These are phyloP conservation scores for Amyloporia xantha DNA, from an alignment of 768 basidiomycete species.

Conservation along the genomic window DNA sequence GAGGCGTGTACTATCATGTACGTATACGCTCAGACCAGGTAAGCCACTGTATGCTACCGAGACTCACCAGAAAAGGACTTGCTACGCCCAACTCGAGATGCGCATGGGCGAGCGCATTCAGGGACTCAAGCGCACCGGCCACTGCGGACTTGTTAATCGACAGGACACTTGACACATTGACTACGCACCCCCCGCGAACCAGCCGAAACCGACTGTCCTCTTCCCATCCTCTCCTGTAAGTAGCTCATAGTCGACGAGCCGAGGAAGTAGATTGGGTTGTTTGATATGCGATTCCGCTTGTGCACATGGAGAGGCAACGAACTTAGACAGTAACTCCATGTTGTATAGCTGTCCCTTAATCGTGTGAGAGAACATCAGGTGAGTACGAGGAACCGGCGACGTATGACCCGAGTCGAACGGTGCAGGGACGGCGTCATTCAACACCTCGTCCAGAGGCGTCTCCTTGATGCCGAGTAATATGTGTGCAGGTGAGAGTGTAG, in stretches of 20 bases:
- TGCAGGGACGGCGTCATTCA: slow-evolving; percentile 36
- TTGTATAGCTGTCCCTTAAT: slow-evolving; percentile 86
- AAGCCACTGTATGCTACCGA: neutral
- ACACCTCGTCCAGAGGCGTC: slow-evolving; percentile 57
- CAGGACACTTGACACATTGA: too few species aligned
- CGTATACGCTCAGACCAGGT: neutral
- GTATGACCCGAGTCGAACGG: slow-evolving; percentile 13
- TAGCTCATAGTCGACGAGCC: slow-evolving; percentile 82
- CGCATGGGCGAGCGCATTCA: slow-evolving; percentile 70
- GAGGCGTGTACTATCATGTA: slow-evolving; percentile 57
- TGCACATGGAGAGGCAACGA: slow-evolving; percentile 27
- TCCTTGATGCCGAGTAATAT: slow-evolving; percentile 89
- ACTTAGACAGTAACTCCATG: slow-evolving; percentile 65
- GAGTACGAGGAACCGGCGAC: slow-evolving; percentile 45
- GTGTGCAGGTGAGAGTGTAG: slow-evolving; percentile 55
- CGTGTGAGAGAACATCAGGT: slow-evolving; percentile 92
- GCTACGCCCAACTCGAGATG: slow-evolving; percentile 75
- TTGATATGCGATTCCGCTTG: slow-evolving; percentile 1
- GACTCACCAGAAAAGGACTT: slow-evolving; percentile 73
- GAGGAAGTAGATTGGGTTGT: slow-evolving; percentile 28
- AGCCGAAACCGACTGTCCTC: slow-evolving; percentile 85
- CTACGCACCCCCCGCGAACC: slow-evolving; percentile 86
- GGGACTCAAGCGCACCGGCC: slow-evolving; percentile 78
- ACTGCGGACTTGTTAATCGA: slow-evolving; percentile 51
- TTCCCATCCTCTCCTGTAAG: slow-evolving; percentile 57